These are phyloP conservation scores for Lentinula lateritia DNA, from an alignment of 768 basidiomycete species.

Conservation along the genomic window DNA sequence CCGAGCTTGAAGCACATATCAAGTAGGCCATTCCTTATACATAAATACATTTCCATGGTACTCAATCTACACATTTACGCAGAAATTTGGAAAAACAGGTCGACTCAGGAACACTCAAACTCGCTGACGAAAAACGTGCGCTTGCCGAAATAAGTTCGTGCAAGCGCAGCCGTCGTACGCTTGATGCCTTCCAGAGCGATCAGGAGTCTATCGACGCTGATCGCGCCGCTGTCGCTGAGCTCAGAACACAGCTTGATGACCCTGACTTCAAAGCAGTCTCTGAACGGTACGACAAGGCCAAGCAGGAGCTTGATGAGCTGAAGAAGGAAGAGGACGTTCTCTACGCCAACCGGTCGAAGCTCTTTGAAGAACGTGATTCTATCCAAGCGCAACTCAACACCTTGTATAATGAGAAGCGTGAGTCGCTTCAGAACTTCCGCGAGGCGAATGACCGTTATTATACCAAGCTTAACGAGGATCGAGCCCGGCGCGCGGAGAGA, in stretches of 20 bases:
- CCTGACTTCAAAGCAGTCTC: slow-evolving; percentile 80
- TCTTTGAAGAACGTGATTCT: slow-evolving; percentile 82
- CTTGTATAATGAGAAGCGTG: slow-evolving; percentile 74
- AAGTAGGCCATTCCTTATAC: slow-evolving; percentile 44
- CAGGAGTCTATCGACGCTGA: slow-evolving; percentile 81
- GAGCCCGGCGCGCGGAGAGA: slow-evolving; percentile 75
- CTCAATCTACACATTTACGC: slow-evolving; percentile 10
- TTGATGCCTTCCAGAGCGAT: slow-evolving; percentile 78
- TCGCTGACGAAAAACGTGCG: slow-evolving; percentile 94
- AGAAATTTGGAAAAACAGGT: slow-evolving; percentile 86
- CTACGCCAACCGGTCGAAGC: slow-evolving; percentile 71
- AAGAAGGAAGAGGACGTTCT: slow-evolving; percentile 85
- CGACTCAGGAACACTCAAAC: slow-evolving; percentile 86
- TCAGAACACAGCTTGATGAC: slow-evolving; percentile 83
- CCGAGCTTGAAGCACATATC: slow-evolving; percentile 84
- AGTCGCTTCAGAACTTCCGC: slow-evolving; percentile 62
- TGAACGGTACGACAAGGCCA: slow-evolving; percentile 77
- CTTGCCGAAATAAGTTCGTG: slow-evolving; percentile 79
- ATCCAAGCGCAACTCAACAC: slow-evolving; percentile 64
- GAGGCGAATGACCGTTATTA: slow-evolving; percentile 83
- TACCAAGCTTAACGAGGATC: slow-evolving; percentile 83
- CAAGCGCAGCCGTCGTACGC: slow-evolving; percentile 64
- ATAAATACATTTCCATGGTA: not conserved
- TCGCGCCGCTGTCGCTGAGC: slow-evolving; percentile 65
- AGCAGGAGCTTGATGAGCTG: slow-evolving; percentile 78